Evolutionary conservation across 2,329 filamentous ascomycete genomes (phyloP).

Genomic region (Ceratocystis huliohia): DNA sequence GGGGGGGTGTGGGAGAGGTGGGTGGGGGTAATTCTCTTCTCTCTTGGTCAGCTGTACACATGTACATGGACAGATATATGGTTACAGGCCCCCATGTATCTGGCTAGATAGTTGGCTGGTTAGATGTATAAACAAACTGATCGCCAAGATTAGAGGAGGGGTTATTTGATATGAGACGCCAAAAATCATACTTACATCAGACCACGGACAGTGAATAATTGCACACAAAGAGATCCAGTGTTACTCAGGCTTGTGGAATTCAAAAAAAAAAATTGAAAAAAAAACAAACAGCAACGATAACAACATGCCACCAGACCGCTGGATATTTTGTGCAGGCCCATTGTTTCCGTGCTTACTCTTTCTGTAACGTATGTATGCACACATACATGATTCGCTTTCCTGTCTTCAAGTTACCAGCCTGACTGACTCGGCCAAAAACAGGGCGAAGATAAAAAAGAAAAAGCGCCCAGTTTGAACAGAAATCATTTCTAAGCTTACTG

Average conservation of each 20-base stretch:
- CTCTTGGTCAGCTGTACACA: background rate
- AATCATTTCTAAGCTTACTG: too few species aligned
- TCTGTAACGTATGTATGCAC: too few species aligned
- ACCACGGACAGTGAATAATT: background rate
- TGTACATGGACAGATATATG: background rate
- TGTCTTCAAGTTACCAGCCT: too few species aligned
- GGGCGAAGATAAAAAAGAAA: background rate
- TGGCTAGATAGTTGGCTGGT: background rate
- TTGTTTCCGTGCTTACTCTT: too few species aligned
- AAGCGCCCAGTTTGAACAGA: background rate
- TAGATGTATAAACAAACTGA: background rate
- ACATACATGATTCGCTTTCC: too few species aligned
- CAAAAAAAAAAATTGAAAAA: background rate
- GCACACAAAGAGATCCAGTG: background rate
- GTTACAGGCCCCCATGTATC: background rate
- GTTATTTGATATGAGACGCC: background rate
- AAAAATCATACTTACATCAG: background rate
- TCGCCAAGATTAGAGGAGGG: background rate
- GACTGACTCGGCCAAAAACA: too few species aligned
- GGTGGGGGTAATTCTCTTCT: too few species aligned
- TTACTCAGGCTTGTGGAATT: background rate
- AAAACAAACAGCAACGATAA: background rate
- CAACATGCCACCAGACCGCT: background rate
- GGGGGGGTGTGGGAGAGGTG: too few species aligned
- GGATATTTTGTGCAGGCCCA: too few species aligned